Evolutionary conservation across 2,329 filamentous ascomycete genomes (phyloP), one percentile per base, ranked within the genome.

Genomic region (Hypoxylon sp.): DNA sequence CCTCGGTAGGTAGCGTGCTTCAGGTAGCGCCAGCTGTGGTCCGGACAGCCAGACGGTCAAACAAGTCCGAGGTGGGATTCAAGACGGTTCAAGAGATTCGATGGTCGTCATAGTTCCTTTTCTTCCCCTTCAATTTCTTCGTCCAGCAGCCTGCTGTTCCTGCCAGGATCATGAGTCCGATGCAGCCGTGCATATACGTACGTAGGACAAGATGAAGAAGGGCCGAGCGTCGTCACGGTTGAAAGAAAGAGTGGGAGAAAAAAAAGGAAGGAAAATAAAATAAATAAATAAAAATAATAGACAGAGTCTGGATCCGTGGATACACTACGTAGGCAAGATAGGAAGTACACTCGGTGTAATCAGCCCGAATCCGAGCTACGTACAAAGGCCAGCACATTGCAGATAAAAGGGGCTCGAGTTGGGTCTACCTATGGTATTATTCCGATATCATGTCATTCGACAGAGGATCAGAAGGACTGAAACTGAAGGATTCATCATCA

Each of bases 261-360:
- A 48, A 27, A 27, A 31, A 56, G 13, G 29, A 48, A 27, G 20
- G 20, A 56, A 13, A 38, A 21, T 10, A 33, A 51, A 50, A 47
- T 48, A 21, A 15, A 54, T 41, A 59, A 55, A 62, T 62, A 62
- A 62, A 55, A 51, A 53, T 43, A 49, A 33, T 51, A 58, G 51
- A 46, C 58, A 46, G 40, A 45, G 37, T 18, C 33, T 40, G n/a
- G 9, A 49, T 52, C 9, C 26, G 17, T 15, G 42, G 9, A 45
- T 13, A 31, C 7, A 29, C 8, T n/a, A n/a, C n/a, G 35, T 4
- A 38, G 15, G n/a, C 20, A n/a, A 53, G 43, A 53, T 53, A 49
- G 52, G 31, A 60, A 46, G 35, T 33, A 41, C 43, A 52, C 18
- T 21, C 13, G 13, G 20, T 43, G 23, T 26, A 27, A 46, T 48